phyloP scores from a whole-genome alignment of 306 rosid species.

The Lagenaria siceraria region DNA sequence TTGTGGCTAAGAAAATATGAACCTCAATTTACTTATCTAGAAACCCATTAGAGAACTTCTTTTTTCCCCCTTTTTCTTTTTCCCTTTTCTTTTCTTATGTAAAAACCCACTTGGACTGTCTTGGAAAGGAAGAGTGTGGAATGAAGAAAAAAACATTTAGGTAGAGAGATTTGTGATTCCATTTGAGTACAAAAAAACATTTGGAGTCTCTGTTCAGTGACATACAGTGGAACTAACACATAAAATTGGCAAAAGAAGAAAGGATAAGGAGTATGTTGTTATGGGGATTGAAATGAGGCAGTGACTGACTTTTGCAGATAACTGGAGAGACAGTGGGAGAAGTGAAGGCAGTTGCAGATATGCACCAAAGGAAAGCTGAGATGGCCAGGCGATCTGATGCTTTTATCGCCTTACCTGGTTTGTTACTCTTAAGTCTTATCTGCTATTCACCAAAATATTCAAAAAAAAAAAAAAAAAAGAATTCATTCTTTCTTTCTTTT shows the following conservation, averaged over 20 bases:
- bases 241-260: background rate
- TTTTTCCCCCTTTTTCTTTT: background rate
- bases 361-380: conserved; percentile 99
- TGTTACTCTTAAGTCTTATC: conserved; percentile 1
- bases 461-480: background rate
- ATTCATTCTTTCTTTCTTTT: background rate
- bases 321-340: conserved; percentile 99
- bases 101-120: background rate
- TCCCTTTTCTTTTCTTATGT: background rate
- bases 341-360: conserved; percentile 94
- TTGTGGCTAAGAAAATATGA: background rate
- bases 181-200: no score
- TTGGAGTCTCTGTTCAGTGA: no score
- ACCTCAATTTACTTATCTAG: background rate
- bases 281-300: background rate
- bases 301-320: conserved; percentile 42
- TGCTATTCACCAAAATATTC: background rate
- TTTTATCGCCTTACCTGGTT: conserved; percentile 98
- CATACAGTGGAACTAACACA: background rate
- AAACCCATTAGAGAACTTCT: background rate
- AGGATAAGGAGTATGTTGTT: no score
- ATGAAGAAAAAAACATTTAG: background rate
- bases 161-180: background rate
- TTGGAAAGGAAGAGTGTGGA: background rate
- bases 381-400: conserved; percentile 98